phyloP scores from a whole-genome alignment of 2,329 filamentous ascomycete species.

The Monilinia aucupariae region DNA sequence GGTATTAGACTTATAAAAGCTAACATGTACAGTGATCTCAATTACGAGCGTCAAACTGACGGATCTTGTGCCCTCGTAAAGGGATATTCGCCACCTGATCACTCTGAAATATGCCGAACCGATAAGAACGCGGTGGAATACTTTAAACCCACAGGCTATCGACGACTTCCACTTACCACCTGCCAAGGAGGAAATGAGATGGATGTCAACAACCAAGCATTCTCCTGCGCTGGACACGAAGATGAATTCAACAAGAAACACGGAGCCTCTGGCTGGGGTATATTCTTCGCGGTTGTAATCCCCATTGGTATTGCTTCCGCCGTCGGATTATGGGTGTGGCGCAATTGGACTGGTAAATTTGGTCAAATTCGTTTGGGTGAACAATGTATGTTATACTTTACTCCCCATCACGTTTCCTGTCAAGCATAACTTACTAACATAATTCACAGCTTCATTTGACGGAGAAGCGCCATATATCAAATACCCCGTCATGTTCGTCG shows the following conservation, averaged over 20 bases:
- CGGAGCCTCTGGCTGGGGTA: constrained; percentile 61
- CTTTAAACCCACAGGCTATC: constrained; percentile 81
- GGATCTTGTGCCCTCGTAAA: constrained; percentile 72
- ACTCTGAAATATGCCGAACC: constrained; percentile 50
- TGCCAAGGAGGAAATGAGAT: constrained; percentile 71
- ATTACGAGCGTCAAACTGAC: constrained; percentile 75
- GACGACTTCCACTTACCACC: constrained; percentile 82
- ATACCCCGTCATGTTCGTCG: constrained; percentile 71
- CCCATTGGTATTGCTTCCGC: constrained; percentile 66
- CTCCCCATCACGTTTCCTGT: background rate
- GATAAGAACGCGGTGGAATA: constrained; percentile 70
- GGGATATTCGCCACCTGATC: constrained; percentile 62
- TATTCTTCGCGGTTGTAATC: constrained; percentile 81
- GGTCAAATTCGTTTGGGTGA: constrained; percentile 90
- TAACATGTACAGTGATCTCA: constrained; percentile 66
- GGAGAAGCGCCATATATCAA: constrained; percentile 71
- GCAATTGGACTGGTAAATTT: constrained; percentile 82
- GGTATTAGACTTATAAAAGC: constrained; percentile 4
- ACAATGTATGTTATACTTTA: constrained; percentile 35
- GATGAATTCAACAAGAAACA: constrained; percentile 74
- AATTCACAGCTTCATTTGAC: constrained; percentile 46
- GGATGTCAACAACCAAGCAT: constrained; percentile 52
- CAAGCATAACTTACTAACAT: constrained; percentile 22
- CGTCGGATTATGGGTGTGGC: constrained; percentile 79
- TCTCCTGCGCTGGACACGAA: constrained; percentile 72